A percentile compares a stretch with the other conserved stretches of the same genome.
Evolutionary conservation across 345 rosid species (phyloP).

Genomic region (Raphanus sativus): DNA sequence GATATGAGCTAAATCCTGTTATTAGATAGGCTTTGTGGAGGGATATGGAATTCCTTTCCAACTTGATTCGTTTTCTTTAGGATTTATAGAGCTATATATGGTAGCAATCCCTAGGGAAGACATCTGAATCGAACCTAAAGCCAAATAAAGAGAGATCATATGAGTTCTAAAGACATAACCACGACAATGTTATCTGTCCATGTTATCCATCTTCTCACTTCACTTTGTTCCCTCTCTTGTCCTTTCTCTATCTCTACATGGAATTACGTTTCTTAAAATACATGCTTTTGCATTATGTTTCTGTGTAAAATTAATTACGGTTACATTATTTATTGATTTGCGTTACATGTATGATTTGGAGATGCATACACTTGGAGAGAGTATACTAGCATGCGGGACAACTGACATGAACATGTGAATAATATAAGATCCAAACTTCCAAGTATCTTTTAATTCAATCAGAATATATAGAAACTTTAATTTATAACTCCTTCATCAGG

Average conservation of each 20-base stretch:
- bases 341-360: conserved; percentile 13
- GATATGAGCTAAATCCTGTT: no score
- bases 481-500: conserved; percentile 12
- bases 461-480: not conserved
- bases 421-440: conserved; percentile 26
- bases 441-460: not conserved
- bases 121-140: conserved; percentile 26
- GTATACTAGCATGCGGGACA: conserved; percentile 32
- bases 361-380: conserved; percentile 22
- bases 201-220: conserved; percentile 24
- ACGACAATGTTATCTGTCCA: conserved; percentile 33
- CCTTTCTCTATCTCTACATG: conserved; percentile 25
- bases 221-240: conserved; percentile 27
- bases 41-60: no score
- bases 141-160: conserved; percentile 26
- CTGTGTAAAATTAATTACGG: not conserved
- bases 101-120: not conserved
- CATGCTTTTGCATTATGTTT: conserved; percentile 18
- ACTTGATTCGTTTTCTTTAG: conserved; percentile 13
- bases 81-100: not conserved
- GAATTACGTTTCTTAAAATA: conserved; percentile 31
- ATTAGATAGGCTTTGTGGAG: no score
- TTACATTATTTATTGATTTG: not conserved
- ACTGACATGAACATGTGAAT: conserved; percentile 34
- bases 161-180: conserved; percentile 19